Evolutionary conservation across 176 grass and related monocot species (phyloP).

Genomic region (Olyra latifolia): DNA sequence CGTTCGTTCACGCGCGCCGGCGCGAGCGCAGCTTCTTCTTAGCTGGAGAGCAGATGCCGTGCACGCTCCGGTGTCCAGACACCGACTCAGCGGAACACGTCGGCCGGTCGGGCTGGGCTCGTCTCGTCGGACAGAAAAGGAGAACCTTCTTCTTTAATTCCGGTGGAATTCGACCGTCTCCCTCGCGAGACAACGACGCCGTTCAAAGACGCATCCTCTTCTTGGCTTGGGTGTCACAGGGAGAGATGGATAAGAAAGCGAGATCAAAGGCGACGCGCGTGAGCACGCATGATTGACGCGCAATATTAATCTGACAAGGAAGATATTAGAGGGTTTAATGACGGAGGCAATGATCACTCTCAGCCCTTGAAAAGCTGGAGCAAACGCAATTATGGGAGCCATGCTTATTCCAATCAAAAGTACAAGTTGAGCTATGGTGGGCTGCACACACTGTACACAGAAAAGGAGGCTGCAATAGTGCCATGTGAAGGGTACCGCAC

Average conservation of each 20-base stretch:
- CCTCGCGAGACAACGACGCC: constrained; percentile 22
- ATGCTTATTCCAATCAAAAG: constrained; percentile 10
- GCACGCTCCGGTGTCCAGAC: constrained; percentile 32
- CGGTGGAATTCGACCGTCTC: not conserved
- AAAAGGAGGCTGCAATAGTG: not conserved
- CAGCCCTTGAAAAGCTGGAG: constrained; percentile 19
- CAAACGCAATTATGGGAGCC: not conserved
- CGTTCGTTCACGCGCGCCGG: not conserved
- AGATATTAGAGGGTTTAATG: not conserved
- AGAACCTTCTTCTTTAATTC: not conserved
- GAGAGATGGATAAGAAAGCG: not conserved
- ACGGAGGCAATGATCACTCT: not conserved
- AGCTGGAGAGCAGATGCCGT: constrained; percentile 36
- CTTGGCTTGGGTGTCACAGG: not conserved
- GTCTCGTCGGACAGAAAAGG: not conserved
- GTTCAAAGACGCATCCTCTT: not conserved
- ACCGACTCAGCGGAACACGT: not conserved
- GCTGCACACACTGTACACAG: not conserved
- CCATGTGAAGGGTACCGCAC: constrained; percentile 22
- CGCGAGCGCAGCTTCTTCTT: not conserved
- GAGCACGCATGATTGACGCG: not conserved
- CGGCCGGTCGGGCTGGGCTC: constrained; percentile 11
- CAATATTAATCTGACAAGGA: not conserved
- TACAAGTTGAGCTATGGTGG: not conserved
- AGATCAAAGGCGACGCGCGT: constrained; percentile 12